A percentile compares a stretch with the other conserved stretches of the same genome.
These are phyloP conservation scores for Termitomyces sp. DNA, from an alignment of 768 basidiomycete species.

Conservation along the genomic window DNA sequence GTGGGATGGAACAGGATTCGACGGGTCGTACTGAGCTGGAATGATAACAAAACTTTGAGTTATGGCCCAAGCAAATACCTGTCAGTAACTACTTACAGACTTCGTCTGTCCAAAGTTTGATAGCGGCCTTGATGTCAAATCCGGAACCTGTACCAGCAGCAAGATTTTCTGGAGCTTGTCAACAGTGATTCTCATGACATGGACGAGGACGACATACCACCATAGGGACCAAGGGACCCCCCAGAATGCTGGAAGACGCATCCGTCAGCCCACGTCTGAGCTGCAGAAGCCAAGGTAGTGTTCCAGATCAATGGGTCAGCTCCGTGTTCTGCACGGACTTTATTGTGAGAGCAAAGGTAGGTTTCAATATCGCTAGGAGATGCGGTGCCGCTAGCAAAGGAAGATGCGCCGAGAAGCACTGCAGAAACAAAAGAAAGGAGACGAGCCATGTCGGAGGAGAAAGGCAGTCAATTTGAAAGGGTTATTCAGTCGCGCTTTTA, in stretches of 20 bases:
- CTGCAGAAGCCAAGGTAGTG: conserved; percentile 48
- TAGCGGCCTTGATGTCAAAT: conserved; percentile 43
- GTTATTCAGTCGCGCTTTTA: conserved; percentile 4
- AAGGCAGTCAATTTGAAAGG: conserved; percentile 10
- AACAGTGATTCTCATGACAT: neutral
- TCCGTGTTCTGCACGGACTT: conserved; percentile 55
- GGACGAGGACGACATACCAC: conserved; percentile 38
- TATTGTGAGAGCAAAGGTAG: conserved; percentile 61
- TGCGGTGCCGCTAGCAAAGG: conserved; percentile 26
- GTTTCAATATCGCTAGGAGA: conserved; percentile 42
- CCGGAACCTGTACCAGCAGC: conserved; percentile 59
- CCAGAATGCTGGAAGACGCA: conserved; percentile 70
- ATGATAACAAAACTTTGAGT: too few relatives aligned
- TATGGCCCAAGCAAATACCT: neutral
- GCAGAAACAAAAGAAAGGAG: conserved; percentile 27
- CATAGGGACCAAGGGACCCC: conserved; percentile 57
- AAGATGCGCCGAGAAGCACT: conserved; percentile 24
- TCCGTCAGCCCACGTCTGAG: conserved; percentile 61
- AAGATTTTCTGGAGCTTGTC: conserved; percentile 53
- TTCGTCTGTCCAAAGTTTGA: conserved; percentile 66
- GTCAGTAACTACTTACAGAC: conserved; percentile 40
- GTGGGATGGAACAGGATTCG: conserved; percentile 56
- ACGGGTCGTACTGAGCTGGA: conserved; percentile 49
- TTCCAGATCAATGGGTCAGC: conserved; percentile 63
- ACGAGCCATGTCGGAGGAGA: conserved; percentile 30